Conservation (phyloP, 176 grass and related monocot species). For the Aechmea fasciata region DNA sequence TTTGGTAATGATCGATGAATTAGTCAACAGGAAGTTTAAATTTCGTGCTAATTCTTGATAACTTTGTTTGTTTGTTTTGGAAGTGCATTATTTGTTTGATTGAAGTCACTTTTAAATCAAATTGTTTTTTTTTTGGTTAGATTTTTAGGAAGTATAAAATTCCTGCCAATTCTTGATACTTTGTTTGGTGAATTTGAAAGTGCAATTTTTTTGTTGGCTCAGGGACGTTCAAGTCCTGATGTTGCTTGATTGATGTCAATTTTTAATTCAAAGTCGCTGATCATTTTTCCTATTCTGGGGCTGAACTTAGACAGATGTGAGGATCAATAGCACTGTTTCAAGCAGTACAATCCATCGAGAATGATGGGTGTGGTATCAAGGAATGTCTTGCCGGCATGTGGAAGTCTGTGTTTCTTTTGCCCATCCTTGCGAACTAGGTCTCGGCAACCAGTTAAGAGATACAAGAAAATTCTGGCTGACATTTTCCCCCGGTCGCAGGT, state of each 20-base stretch:
- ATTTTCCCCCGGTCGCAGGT: slow-evolving; percentile 75
- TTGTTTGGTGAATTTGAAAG: no score
- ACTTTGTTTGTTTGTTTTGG: no score
- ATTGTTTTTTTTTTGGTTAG: no score
- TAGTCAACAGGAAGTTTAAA: no score
- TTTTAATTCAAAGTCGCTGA: not conserved
- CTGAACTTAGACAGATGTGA: slow-evolving; percentile 7
- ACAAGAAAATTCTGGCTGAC: slow-evolving; percentile 77
- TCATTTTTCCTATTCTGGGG: not conserved
- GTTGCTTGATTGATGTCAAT: not conserved
- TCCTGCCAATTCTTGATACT: no score
- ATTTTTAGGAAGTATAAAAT: no score
- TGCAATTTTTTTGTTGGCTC: no score
- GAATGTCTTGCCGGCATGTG: slow-evolving; percentile 49
- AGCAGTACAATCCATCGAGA: not conserved
- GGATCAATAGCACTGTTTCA: not conserved
- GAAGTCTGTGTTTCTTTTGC: slow-evolving; percentile 73
- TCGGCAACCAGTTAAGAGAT: slow-evolving; percentile 75
- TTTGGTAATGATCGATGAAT: no score
- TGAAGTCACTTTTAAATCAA: no score
- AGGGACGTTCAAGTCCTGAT: not conserved
- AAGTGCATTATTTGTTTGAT: no score
- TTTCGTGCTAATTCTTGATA: no score
- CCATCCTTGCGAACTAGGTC: slow-evolving; percentile 64
- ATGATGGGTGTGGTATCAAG: slow-evolving; percentile 55